These are phyloP conservation scores for Acanthamoeba rhysodes DNA, from an alignment of 208 protist genomes.

Conservation along the genomic window DNA sequence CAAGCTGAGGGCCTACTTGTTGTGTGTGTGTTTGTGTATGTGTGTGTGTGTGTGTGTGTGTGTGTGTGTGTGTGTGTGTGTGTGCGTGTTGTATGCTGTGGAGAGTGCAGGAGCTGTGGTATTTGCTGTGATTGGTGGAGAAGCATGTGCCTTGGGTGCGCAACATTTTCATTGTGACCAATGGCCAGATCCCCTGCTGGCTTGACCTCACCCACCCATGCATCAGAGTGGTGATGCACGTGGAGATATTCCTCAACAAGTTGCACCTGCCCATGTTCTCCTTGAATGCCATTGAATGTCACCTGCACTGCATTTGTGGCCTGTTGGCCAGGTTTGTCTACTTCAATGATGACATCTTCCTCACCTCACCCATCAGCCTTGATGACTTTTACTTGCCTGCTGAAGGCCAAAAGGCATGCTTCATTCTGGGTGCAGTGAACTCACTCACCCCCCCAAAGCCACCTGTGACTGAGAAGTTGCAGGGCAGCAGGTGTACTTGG, in stretches of 20 bases:
- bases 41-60: too few species aligned
- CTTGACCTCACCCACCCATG: constrained; percentile 81
- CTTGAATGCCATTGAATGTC: constrained; percentile 92
- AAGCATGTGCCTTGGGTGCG: constrained; percentile 95
- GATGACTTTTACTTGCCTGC: constrained; percentile 90
- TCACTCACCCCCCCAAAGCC: constrained; percentile 84
- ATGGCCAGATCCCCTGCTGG: constrained; percentile 93
- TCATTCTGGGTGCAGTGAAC: constrained; percentile 91
- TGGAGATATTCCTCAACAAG: constrained; percentile 89
- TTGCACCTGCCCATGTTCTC: constrained; percentile 92
- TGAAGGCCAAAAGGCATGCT: constrained; percentile 91
- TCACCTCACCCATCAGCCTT: constrained; percentile 89
- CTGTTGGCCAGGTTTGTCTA: constrained; percentile 93
- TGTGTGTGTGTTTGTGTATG: too few species aligned
- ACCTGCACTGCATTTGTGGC: constrained; percentile 92
- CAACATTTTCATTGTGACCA: constrained; percentile 97
- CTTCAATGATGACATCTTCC: constrained; percentile 94
- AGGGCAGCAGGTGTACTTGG: too few species aligned
- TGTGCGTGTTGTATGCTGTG: too few species aligned
- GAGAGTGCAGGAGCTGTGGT: constrained; percentile 93
- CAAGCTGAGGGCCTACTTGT: too few species aligned
- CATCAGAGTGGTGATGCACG: constrained; percentile 85
- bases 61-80: too few species aligned
- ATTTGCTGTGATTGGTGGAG: constrained; percentile 96
- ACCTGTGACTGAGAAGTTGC: neutral